phyloP scores from a whole-genome alignment of 495 filamentous ascomycete genomes.

The Acidomyces sp. region DNA sequence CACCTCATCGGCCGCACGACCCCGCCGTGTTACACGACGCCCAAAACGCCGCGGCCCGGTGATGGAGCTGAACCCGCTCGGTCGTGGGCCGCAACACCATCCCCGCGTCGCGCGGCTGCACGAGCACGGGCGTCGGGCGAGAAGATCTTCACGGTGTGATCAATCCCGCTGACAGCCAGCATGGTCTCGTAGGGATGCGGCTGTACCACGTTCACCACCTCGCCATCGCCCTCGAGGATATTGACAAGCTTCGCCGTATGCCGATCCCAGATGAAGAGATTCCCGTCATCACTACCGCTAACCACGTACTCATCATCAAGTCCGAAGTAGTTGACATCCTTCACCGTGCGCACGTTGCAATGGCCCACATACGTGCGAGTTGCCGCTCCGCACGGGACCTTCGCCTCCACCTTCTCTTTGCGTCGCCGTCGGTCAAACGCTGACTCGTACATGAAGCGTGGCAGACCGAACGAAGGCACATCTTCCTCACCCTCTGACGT shows the following conservation, averaged over 20 bases:
- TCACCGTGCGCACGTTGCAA: slow-evolving; percentile 62
- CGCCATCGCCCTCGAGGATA: slow-evolving; percentile 56
- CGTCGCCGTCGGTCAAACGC: slow-evolving; percentile 29
- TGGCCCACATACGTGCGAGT: slow-evolving; percentile 51
- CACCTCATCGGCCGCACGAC: background rate
- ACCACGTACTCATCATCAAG: slow-evolving; percentile 64
- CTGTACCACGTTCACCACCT: slow-evolving; percentile 63
- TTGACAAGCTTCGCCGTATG: slow-evolving; percentile 51
- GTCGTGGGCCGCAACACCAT: slow-evolving; percentile 35
- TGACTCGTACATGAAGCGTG: slow-evolving; percentile 28
- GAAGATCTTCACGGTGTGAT: slow-evolving; percentile 67
- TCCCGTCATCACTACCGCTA: slow-evolving; percentile 54
- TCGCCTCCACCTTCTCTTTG: slow-evolving; percentile 36
- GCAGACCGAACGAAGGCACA: slow-evolving; percentile 20
- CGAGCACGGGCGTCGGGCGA: slow-evolving; percentile 49
- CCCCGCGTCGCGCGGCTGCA: slow-evolving; percentile 41
- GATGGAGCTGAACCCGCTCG: slow-evolving; percentile 31
- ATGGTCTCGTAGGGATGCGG: slow-evolving; percentile 63
- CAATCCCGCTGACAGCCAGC: slow-evolving; percentile 58
- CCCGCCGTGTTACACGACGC: background rate
- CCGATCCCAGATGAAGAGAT: slow-evolving; percentile 60
- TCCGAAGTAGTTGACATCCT: slow-evolving; percentile 63
- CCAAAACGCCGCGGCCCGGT: slow-evolving; percentile 17
- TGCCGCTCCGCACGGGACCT: slow-evolving; percentile 45
- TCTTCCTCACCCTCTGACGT: slow-evolving; percentile 28